Evolutionary conservation across 176 grass and related monocot species (phyloP).

Genomic region (Bonia amplexicaulis): DNA sequence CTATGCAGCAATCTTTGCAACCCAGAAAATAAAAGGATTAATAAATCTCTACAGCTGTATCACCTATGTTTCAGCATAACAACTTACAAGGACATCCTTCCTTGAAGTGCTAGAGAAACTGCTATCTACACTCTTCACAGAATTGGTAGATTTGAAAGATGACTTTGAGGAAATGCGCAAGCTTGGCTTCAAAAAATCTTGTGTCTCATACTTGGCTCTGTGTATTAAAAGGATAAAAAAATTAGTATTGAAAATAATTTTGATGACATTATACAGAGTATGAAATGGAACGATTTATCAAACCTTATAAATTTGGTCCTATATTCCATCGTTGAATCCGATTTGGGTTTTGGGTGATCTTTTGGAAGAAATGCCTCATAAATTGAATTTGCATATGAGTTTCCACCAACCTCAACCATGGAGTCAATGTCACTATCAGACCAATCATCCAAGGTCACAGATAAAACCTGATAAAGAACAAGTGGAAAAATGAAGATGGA

Average conservation of each 20-base stretch:
- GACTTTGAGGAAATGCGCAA: slow-evolving; percentile 79
- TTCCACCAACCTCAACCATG: slow-evolving; percentile 95
- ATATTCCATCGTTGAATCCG: slow-evolving; percentile 69
- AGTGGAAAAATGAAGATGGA: slow-evolving; percentile 14
- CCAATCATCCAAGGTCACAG: slow-evolving; percentile 95
- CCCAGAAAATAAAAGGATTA: slow-evolving; percentile 21
- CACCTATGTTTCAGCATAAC: slow-evolving; percentile 27
- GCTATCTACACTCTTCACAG: slow-evolving; percentile 49
- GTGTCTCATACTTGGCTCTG: slow-evolving; percentile 94
- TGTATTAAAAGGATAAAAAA: slow-evolving; percentile 15
- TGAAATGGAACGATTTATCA: slow-evolving; percentile 12
- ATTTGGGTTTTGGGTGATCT: slow-evolving; percentile 78
- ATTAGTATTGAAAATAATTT: slow-evolving; percentile 16
- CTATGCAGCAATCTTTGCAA: slow-evolving; percentile 23
- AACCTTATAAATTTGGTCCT: slow-evolving; percentile 91
- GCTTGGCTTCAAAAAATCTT: slow-evolving; percentile 98
- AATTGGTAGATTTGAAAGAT: slow-evolving; percentile 71
- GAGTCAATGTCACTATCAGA: slow-evolving; percentile 82
- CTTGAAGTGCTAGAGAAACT: slow-evolving; percentile 47
- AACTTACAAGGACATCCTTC: slow-evolving; percentile 57
- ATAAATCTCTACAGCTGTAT: slow-evolving; percentile 4
- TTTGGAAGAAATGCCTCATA: slow-evolving; percentile 97
- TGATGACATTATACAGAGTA: slow-evolving; percentile 4
- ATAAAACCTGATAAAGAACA: slow-evolving; percentile 65
- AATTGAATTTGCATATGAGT: slow-evolving; percentile 99